Base-by-base conservation (phyloP, 2,329 filamentous ascomycete species). In the Xylaria sp. region DNA sequence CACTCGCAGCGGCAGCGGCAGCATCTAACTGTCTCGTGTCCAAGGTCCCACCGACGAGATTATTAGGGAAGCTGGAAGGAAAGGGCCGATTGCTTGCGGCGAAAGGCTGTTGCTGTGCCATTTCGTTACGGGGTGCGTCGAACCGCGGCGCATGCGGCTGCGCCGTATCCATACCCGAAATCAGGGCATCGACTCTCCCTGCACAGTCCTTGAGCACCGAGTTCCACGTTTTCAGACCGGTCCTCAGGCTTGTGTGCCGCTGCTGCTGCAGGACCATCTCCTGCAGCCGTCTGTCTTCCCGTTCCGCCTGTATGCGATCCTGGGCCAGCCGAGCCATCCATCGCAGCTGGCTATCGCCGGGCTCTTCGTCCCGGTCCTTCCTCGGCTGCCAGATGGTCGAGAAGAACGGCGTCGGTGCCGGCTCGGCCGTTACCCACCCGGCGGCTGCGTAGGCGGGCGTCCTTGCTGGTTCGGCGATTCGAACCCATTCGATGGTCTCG, bases 211-310 rank as follows among this genome's bases (percentile, higher is more conserved):
- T 7, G 12, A 57, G 23, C 1, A 51, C 39, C 7, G 7, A 28
- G 15, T 23, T 15, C 2, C n/a, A 6, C 39, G 34, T n/a, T n/a
- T 52, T n/a, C 2, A 59, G 23, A 2, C 34, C 44, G 0, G 28
- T 34, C 34, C n/a, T 52, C 20, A 44, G 2, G 7, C 55, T 46
- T 7, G 41, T 44, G 1, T 7, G 7, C n/a, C 55, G 31, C 34
- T 46, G 55, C 23, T 25, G 25, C 13, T 18, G 28, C 13, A 34
- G 34, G 1, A 59, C 34, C 59, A 62, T 62, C 31, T 31, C 31
- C 50, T 62, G 59, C 34, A 54, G 5, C 37, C 34, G 48, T 20
- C 20, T 54, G 20, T 62, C 48, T 31, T 62, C 59, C 20, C 44
- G 48, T 6, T 44, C 59, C 10, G 25, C 41, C 15, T 54, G 31